phyloP scores from a whole-genome alignment of 805 yeast genomes.

The Suhomyces sp. region DNA sequence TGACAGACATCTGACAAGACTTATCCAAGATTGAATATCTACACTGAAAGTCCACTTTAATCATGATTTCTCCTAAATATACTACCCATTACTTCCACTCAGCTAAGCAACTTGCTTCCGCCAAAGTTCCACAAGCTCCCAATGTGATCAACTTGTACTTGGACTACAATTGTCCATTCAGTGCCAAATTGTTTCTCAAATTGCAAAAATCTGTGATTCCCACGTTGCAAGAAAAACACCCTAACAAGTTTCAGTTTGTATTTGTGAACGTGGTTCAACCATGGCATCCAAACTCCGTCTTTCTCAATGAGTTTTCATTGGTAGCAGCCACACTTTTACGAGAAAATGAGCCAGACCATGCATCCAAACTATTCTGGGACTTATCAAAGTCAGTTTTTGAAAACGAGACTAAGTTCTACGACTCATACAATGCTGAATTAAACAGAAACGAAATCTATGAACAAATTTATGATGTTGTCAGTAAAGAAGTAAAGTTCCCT shows the following conservation, averaged over 20 bases:
- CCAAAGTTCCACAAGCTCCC: slow-evolving; percentile 20
- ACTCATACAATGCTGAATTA: slow-evolving; percentile 53
- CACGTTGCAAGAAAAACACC: slow-evolving; percentile 40
- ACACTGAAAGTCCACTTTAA: too few species aligned
- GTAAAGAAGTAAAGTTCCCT: slow-evolving; percentile 36
- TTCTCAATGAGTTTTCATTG: slow-evolving; percentile 68
- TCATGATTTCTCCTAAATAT: slow-evolving; percentile 47
- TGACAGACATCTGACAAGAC: too few species aligned
- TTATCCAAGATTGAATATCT: too few species aligned
- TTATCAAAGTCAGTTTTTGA: slow-evolving; percentile 57
- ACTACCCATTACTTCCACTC: slow-evolving; percentile 33
- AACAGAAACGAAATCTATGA: slow-evolving; percentile 57
- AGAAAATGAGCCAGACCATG: slow-evolving; percentile 18
- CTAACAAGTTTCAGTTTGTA: slow-evolving; percentile 56
- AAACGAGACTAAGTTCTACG: slow-evolving; percentile 56
- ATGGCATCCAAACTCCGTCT: slow-evolving; percentile 79
- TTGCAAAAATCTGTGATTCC: slow-evolving; percentile 56
- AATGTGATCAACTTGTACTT: slow-evolving; percentile 61
- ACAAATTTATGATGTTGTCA: slow-evolving; percentile 37
- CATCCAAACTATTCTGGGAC: slow-evolving; percentile 39
- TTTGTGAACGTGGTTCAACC: slow-evolving; percentile 82
- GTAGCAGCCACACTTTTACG: slow-evolving; percentile 68
- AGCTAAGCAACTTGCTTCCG: slow-evolving; percentile 16
- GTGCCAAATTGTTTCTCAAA: slow-evolving; percentile 61
- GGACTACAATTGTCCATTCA: slow-evolving; percentile 79